A percentile compares a stretch with the other conserved stretches of the same genome.
Conservation (phyloP, 495 filamentous ascomycete genomes). For the Penicillium dipodomyicola region DNA sequence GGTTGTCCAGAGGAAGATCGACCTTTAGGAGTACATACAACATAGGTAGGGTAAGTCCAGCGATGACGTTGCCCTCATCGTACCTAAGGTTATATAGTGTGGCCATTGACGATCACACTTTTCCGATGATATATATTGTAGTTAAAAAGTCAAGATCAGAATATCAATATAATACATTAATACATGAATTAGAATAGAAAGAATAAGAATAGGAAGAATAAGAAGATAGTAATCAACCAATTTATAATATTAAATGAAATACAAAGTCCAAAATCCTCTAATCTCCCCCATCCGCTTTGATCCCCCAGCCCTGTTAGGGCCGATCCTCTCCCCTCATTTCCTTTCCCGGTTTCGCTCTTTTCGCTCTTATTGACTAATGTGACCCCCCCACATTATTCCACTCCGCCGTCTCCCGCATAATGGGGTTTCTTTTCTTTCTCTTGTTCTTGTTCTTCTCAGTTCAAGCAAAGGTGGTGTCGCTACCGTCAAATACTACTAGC, state of each 20-base stretch:
- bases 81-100: too few species aligned
- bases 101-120: too few species aligned
- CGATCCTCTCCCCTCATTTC: conserved; percentile 26
- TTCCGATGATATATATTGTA: too few species aligned
- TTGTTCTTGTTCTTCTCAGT: conserved; percentile 21
- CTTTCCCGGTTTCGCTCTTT: conserved; percentile 23
- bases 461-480: conserved; percentile 23
- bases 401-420: conserved; percentile 34
- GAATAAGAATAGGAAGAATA: too few species aligned
- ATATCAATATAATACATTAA: too few species aligned
- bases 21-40: too few species aligned
- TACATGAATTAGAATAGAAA: too few species aligned
- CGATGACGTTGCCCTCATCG: too few species aligned
- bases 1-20: too few species aligned
- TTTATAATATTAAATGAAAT: not conserved
- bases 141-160: too few species aligned
- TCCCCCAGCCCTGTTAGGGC: conserved; percentile 18
- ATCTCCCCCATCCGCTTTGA: conserved; percentile 19
- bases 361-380: conserved; percentile 32
- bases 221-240: too few species aligned
- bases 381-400: conserved; percentile 24
- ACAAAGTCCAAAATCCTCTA: not conserved
- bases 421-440: conserved; percentile 24
- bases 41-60: too few species aligned
- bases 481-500: conserved; percentile 35